phyloP scores from a whole-genome alignment of 2,329 filamentous ascomycete species.

The Waltergamsia citrina region DNA sequence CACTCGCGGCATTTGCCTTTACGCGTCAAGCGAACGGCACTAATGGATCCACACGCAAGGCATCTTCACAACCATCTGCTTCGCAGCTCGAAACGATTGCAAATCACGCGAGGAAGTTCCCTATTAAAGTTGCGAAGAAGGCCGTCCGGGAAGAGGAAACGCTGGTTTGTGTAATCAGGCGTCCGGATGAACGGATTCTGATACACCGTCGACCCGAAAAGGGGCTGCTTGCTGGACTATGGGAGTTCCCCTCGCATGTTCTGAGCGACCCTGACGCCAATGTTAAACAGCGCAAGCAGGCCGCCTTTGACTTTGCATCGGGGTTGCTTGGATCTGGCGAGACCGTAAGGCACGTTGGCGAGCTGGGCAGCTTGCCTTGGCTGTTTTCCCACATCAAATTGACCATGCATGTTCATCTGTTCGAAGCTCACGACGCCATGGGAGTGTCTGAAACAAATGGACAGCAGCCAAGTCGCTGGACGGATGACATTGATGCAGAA shows the following conservation, averaged over 20 bases:
- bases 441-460: conserved; percentile 2
- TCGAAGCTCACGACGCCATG: conserved; percentile 21
- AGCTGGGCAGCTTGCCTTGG: conserved; percentile 46
- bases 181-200: conserved; percentile 32
- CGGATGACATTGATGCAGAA: conserved; percentile 31
- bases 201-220: conserved; percentile 41
- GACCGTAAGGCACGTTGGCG: conserved; percentile 19
- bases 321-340: conserved; percentile 12
- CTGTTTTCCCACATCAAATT: conserved; percentile 46
- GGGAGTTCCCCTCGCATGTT: conserved; percentile 38
- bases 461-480: conserved; percentile 24
- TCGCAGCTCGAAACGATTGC: conserved; percentile 18
- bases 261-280: conserved; percentile 15
- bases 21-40: conserved; percentile 9
- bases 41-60: conserved; percentile 6
- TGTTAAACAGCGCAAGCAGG: conserved; percentile 20
- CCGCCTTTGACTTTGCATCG: conserved; percentile 24
- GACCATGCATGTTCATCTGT: conserved; percentile 47
- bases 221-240: conserved; percentile 43
- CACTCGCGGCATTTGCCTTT: conserved; percentile 24
- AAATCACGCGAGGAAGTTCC: conserved; percentile 39
- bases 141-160: conserved; percentile 41
- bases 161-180: conserved; percentile 41
- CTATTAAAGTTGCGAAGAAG: conserved; percentile 41
- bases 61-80: conserved; percentile 12